Evolutionary conservation across 495 filamentous ascomycete species (phyloP).

Genomic region (Aspergillus funiculosus): DNA sequence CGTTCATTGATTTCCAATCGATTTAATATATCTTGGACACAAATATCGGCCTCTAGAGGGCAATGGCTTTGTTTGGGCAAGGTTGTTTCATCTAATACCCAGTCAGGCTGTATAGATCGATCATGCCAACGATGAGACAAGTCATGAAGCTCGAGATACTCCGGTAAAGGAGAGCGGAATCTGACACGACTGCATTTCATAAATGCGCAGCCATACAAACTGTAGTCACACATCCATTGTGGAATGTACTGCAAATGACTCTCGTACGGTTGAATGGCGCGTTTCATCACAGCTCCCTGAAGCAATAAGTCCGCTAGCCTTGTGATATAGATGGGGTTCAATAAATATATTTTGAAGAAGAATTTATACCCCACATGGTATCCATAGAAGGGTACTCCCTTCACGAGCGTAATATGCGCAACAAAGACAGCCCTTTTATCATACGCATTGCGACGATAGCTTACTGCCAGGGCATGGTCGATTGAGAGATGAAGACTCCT

Average conservation of each 20-base stretch:
- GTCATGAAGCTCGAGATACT: conserved; percentile 51
- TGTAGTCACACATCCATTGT: conserved; percentile 98
- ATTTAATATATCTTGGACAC: conserved; percentile 84
- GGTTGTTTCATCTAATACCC: conserved; percentile 51
- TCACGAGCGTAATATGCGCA: conserved; percentile 83
- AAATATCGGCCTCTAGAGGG: conserved; percentile 81
- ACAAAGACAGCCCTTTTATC: conserved; percentile 68
- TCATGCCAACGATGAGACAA: conserved; percentile 73
- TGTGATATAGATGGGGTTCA: conserved; percentile 77
- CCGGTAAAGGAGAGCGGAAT: conserved; percentile 74
- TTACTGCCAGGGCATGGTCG: conserved; percentile 76
- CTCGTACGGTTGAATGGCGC: conserved; percentile 82
- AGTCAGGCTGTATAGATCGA: conserved; percentile 51
- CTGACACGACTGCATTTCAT: conserved; percentile 62
- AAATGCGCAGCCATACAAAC: conserved; percentile 87
- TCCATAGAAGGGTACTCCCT: conserved; percentile 92
- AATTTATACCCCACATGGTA: conserved; percentile 87
- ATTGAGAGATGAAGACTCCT: conserved; percentile 69
- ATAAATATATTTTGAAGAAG: conserved; percentile 89
- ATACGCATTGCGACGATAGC: conserved; percentile 68
- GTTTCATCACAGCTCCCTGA: conserved; percentile 79
- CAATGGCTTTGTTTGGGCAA: conserved; percentile 81
- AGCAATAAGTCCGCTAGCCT: conserved; percentile 78
- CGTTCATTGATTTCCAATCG: conserved; percentile 65
- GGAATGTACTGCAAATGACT: conserved; percentile 85